These are phyloP conservation scores for Aristolochia californica DNA, from an alignment of 164 flowering plant genomes.

Conservation along the genomic window DNA sequence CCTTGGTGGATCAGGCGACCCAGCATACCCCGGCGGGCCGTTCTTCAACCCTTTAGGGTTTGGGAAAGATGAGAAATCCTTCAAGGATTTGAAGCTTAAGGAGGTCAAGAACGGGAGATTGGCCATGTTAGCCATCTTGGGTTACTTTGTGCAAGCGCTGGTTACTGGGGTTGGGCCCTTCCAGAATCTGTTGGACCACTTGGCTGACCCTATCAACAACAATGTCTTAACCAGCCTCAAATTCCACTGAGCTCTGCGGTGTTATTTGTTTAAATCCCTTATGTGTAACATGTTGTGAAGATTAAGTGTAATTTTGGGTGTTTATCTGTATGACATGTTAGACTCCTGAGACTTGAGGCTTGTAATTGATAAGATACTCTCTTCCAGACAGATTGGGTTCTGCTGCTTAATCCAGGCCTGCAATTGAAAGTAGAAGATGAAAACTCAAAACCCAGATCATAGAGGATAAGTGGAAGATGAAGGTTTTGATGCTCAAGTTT, in stretches of 20 bases:
- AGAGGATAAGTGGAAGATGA: too few species aligned
- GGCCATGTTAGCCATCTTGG: constrained; percentile 93
- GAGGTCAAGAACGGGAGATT: constrained; percentile 94
- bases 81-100: constrained; percentile 85
- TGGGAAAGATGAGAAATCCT: constrained; percentile 84
- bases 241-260: constrained; percentile 39
- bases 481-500: too few species aligned
- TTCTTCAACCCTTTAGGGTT: constrained; percentile 82
- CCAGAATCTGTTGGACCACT: constrained; percentile 90
- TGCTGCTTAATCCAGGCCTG: too few species aligned
- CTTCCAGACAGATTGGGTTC: background rate
- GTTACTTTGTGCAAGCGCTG: constrained; percentile 68
- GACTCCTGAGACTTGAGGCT: constrained; percentile 1
- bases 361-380: background rate
- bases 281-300: constrained; percentile 3
- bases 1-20: constrained; percentile 52
- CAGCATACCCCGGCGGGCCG: constrained; percentile 32
- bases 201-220: constrained; percentile 92
- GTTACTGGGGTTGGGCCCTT: constrained; percentile 91
- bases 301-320: constrained; percentile 2
- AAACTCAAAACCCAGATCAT: too few species aligned
- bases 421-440: too few species aligned
- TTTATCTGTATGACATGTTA: background rate
- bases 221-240: constrained; percentile 90
- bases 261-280: background rate